Evolutionary conservation across 805 yeast genomes (phyloP).

Genomic region (Pichia thaimueangensis): DNA sequence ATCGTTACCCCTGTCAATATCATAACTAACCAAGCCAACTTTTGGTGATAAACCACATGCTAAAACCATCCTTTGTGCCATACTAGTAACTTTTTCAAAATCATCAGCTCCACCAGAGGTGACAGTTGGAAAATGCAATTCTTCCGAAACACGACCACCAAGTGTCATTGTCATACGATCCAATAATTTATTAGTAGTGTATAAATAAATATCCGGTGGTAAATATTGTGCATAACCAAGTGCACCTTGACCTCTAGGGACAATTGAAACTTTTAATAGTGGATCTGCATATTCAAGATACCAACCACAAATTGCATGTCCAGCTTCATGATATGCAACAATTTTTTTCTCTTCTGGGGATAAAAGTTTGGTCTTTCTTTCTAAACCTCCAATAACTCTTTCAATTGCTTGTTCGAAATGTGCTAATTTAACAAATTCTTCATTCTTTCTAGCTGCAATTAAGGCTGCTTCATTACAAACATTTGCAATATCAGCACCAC

Average conservation of each 20-base stretch:
- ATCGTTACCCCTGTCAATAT: constrained; percentile 43
- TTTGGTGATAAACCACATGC: constrained; percentile 82
- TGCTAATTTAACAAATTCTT: constrained; percentile 49
- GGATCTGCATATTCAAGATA: constrained; percentile 84
- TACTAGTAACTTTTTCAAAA: constrained; percentile 81
- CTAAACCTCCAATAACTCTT: constrained; percentile 91
- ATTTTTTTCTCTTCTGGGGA: constrained; percentile 75
- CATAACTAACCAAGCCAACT: constrained; percentile 56
- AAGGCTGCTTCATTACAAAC: constrained; percentile 93
- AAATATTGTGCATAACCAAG: constrained; percentile 93
- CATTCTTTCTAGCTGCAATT: constrained; percentile 79
- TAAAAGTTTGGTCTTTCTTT: constrained; percentile 72
- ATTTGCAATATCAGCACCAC: constrained; percentile 95
- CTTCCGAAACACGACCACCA: constrained; percentile 92
- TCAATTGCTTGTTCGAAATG: constrained; percentile 93
- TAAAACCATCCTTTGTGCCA: constrained; percentile 87
- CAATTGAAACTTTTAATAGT: constrained; percentile 82
- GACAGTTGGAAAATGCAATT: constrained; percentile 76
- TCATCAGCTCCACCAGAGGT: constrained; percentile 93
- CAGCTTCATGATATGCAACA: constrained; percentile 95
- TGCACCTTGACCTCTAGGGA: constrained; percentile 93
- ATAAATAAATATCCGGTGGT: constrained; percentile 81
- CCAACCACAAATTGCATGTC: constrained; percentile 97
- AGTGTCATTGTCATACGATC: constrained; percentile 92
- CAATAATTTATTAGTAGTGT: constrained; percentile 65